phyloP scores from a whole-genome alignment of 371 early-diverging fungal species.

The Saksenaea vasiformis region DNA sequence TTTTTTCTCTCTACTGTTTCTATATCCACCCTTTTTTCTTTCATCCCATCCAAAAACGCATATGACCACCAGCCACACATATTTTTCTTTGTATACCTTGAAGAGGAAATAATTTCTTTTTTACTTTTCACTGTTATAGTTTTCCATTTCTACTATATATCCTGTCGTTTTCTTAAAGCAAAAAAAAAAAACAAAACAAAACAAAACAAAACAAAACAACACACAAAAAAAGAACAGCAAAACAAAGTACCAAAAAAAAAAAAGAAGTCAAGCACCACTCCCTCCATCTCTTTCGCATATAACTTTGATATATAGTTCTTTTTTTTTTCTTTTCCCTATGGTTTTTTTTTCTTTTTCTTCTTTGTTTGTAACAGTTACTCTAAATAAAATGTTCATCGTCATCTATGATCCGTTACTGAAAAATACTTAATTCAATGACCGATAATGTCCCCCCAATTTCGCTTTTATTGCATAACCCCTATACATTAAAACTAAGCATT shows the following conservation, averaged over 20 bases:
- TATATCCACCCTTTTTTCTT: background rate
- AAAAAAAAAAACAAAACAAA: background rate
- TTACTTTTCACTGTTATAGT: background rate
- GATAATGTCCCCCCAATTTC: background rate
- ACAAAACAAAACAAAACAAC: too few species aligned
- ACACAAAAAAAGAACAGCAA: background rate
- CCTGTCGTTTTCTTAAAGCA: background rate
- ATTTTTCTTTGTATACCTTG: background rate
- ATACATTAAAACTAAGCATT: background rate
- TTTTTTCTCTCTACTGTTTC: background rate
- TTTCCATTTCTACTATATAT: background rate
- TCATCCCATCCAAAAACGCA: background rate
- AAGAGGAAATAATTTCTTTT: background rate
- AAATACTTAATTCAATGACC: background rate
- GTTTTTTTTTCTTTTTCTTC: background rate
- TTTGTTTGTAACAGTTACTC: background rate
- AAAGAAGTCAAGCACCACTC: background rate
- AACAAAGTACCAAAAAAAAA: background rate
- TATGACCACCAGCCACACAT: background rate
- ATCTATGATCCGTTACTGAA: conserved; percentile 1
- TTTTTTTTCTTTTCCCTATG: background rate
- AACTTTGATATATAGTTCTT: too few species aligned
- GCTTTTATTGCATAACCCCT: background rate
- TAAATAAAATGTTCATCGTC: background rate
- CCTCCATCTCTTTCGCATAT: background rate